phyloP scores from a whole-genome alignment of 2,329 filamentous ascomycete species.

The Claviceps africana region DNA sequence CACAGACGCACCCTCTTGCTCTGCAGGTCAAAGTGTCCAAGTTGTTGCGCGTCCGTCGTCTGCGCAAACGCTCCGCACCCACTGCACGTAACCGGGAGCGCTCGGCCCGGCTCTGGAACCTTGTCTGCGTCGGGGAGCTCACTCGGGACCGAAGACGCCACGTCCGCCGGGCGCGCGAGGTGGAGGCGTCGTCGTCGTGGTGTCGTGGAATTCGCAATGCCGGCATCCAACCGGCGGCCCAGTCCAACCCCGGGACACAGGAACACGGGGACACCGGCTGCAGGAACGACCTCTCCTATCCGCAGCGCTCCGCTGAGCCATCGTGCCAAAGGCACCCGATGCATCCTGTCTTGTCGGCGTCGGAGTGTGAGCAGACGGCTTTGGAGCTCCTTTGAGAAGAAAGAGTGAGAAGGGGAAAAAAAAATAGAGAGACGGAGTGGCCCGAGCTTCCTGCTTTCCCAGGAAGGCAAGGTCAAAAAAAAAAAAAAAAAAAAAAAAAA shows the following conservation, averaged over 20 bases:
- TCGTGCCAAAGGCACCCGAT: conserved; percentile 27
- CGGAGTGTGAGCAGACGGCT: too few species aligned
- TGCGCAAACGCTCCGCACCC: conserved; percentile 55
- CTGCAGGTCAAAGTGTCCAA: conserved; percentile 42
- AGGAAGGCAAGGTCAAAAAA: not conserved
- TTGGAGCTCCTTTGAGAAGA: too few species aligned
- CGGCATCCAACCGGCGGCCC: not conserved
- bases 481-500: conserved; percentile 1
- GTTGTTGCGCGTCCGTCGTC: conserved; percentile 31
- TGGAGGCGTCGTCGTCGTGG: conserved; percentile 8
- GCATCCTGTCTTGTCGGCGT: conserved; percentile 28
- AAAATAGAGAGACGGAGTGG: too few species aligned
- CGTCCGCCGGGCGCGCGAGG: conserved; percentile 11
- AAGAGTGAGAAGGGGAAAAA: too few species aligned
- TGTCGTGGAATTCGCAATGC: conserved; percentile 10
- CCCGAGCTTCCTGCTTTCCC: too few species aligned
- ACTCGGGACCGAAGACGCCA: conserved; percentile 2
- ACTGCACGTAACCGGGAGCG: conserved; percentile 42
- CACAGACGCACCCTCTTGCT: conserved; percentile 39
- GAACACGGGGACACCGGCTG: conserved; percentile 30
- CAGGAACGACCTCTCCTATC: conserved; percentile 23
- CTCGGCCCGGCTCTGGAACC: conserved; percentile 6
- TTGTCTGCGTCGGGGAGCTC: not conserved
- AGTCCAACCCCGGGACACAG: conserved; percentile 31
- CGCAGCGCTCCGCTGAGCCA: conserved; percentile 29